Conservation (phyloP, 139 green algal species). For the Chlorella sorokiniana region DNA sequence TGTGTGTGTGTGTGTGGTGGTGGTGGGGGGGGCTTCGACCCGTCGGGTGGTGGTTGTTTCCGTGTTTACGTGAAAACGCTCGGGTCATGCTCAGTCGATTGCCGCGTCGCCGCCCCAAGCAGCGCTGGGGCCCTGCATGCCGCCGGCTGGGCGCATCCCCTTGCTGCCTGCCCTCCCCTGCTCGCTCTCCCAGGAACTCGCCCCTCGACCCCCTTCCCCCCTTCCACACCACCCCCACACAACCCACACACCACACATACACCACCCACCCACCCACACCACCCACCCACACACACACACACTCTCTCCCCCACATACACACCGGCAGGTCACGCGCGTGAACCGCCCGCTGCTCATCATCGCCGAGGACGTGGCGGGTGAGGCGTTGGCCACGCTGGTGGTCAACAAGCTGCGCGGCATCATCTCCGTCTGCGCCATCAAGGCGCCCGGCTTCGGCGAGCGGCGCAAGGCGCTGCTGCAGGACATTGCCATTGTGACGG, state of each 20-base stretch:
- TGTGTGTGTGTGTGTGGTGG: background rate
- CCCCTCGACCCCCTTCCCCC: background rate
- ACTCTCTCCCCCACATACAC: background rate
- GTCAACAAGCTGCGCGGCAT: constrained; percentile 99
- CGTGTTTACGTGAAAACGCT: too few relatives aligned
- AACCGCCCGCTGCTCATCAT: constrained; percentile 94
- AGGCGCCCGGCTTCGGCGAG: constrained; percentile 90
- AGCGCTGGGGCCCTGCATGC: too few relatives aligned
- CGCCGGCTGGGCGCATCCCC: too few relatives aligned
- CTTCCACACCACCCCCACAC: background rate
- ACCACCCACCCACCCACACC: background rate
- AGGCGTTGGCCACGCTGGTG: constrained; percentile 97
- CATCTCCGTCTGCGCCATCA: constrained; percentile 89
- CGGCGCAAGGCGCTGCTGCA: constrained; percentile 85
- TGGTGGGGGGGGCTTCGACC: background rate
- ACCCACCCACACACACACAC: background rate
- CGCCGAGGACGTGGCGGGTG: constrained; percentile 93
- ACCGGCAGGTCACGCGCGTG: constrained; percentile 65
- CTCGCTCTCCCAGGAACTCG: background rate
- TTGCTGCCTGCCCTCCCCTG: background rate
- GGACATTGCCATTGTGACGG: constrained; percentile 84
- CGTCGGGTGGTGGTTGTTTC: too few relatives aligned
- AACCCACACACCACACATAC: background rate
- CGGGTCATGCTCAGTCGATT: too few relatives aligned
- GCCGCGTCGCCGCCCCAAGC: too few relatives aligned